A percentile compares a stretch with the other conserved stretches of the same genome.
phyloP scores from a whole-genome alignment of 805 yeast genomes.

The Ogataea methylovora region DNA sequence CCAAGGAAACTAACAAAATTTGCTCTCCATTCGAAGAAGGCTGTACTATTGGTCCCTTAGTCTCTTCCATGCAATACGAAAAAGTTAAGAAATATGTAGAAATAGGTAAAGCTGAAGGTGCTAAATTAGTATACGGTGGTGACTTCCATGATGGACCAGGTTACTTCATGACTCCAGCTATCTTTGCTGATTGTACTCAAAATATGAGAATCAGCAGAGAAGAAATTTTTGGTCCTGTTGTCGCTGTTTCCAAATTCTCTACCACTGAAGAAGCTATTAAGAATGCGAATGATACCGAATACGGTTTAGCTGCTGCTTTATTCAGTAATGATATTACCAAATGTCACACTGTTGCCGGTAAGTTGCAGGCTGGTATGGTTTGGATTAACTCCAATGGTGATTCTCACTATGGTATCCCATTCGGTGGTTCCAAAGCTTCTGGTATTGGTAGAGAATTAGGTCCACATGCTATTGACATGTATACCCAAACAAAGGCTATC shows the following conservation, averaged over 20 bases:
- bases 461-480: slow-evolving; percentile 52
- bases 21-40: slow-evolving; percentile 64
- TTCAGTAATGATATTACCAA: slow-evolving; percentile 57
- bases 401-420: slow-evolving; percentile 49
- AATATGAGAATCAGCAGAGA: slow-evolving; percentile 59
- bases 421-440: slow-evolving; percentile 62
- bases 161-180: slow-evolving; percentile 62
- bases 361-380: slow-evolving; percentile 59
- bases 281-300: slow-evolving; percentile 60
- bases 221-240: slow-evolving; percentile 80
- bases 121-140: slow-evolving; percentile 63
- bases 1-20: slow-evolving; percentile 40
- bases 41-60: slow-evolving; percentile 68
- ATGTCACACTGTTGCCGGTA: slow-evolving; percentile 54
- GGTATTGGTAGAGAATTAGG: slow-evolving; percentile 68
- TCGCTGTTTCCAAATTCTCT: slow-evolving; percentile 57
- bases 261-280: slow-evolving; percentile 56
- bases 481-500: slow-evolving; percentile 60
- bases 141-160: slow-evolving; percentile 48
- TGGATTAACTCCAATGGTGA: slow-evolving; percentile 57
- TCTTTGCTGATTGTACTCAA: slow-evolving; percentile 62
- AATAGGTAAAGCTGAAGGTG: slow-evolving; percentile 63
- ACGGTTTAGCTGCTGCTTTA: slow-evolving; percentile 76
- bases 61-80: slow-evolving; percentile 56
- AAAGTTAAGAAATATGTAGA: slow-evolving; percentile 63